Evolutionary conservation across 805 yeast species (phyloP).

Genomic region (Yueomyces sp.): DNA sequence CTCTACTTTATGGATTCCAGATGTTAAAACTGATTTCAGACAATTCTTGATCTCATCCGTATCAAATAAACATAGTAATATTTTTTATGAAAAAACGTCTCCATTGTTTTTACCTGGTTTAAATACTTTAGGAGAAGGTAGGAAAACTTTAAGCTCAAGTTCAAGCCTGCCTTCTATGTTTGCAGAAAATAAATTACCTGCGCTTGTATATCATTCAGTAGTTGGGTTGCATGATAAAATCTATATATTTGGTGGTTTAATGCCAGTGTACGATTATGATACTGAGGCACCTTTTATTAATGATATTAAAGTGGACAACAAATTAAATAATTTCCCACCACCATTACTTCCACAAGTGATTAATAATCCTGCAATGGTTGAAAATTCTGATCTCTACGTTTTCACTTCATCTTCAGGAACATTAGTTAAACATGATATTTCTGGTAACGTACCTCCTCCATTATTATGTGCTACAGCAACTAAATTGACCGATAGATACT

Average conservation of each 20-base stretch:
- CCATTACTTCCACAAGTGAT: constrained; percentile 32
- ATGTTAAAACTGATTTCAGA: constrained; percentile 5
- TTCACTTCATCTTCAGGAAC: constrained; percentile 29
- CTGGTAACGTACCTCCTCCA: constrained; percentile 38
- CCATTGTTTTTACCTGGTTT: constrained; percentile 8
- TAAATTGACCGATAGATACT: constrained; percentile 38
- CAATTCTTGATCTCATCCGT: constrained; percentile 1
- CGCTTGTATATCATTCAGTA: constrained; percentile 31
- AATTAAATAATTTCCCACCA: constrained; percentile 27
- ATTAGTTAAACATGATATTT: constrained; percentile 19
- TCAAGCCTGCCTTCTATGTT: constrained; percentile 19
- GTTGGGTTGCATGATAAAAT: constrained; percentile 25
- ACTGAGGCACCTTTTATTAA: constrained; percentile 22
- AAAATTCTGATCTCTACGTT: constrained; percentile 25
- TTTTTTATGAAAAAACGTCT: constrained; percentile 1
- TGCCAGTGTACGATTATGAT: constrained; percentile 15
- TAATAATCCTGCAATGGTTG: constrained; percentile 29
- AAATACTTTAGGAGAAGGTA: constrained; percentile 5
- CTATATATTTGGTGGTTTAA: constrained; percentile 35
- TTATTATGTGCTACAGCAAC: constrained; percentile 35
- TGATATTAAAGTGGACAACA: constrained; percentile 26
- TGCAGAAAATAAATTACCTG: constrained; percentile 27
- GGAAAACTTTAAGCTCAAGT: constrained; percentile 14
- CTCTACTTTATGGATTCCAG: constrained; percentile 19
- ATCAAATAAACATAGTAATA: neutral